Conservation (phyloP, 345 rosid genomes). For the Balakata baccata region DNA sequence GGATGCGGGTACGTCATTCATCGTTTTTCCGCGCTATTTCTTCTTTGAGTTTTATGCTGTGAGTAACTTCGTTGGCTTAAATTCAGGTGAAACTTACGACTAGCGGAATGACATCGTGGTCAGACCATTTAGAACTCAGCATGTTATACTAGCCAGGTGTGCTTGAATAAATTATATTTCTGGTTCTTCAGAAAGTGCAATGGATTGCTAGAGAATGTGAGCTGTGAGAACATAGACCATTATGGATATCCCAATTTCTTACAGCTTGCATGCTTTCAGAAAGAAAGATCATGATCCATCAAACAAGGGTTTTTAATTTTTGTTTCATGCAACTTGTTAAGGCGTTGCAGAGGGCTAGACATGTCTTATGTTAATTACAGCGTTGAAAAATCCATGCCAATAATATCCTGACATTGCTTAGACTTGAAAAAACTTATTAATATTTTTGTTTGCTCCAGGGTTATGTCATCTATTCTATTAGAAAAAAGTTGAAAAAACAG, state of each 20-base stretch:
- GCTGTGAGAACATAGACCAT: neutral
- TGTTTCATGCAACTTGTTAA: neutral
- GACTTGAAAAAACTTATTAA: neutral
- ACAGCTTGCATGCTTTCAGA: neutral
- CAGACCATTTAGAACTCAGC: conserved; percentile 79
- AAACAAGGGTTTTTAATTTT: neutral
- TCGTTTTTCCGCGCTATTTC: conserved; percentile 6
- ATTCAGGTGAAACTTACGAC: conserved; percentile 88
- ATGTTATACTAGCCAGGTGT: conserved; percentile 88
- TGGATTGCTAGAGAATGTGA: neutral
- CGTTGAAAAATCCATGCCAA: neutral
- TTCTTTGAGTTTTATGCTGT: neutral
- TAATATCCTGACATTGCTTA: neutral
- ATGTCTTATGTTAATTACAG: neutral
- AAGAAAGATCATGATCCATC: neutral
- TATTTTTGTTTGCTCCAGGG: conserved; percentile 56
- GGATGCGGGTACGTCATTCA: conserved; percentile 54
- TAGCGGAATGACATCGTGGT: conserved; percentile 78
- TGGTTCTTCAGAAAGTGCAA: neutral
- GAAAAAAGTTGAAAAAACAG: conserved; percentile 89
- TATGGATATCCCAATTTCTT: neutral
- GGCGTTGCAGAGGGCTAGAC: neutral
- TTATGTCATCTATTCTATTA: conserved; percentile 71
- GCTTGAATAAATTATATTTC: conserved; percentile 4
- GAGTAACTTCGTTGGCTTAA: conserved; percentile 16